These are phyloP conservation scores for Dianthus caryophyllus DNA, from an alignment of 148 eudicot genomes.

Conservation along the genomic window DNA sequence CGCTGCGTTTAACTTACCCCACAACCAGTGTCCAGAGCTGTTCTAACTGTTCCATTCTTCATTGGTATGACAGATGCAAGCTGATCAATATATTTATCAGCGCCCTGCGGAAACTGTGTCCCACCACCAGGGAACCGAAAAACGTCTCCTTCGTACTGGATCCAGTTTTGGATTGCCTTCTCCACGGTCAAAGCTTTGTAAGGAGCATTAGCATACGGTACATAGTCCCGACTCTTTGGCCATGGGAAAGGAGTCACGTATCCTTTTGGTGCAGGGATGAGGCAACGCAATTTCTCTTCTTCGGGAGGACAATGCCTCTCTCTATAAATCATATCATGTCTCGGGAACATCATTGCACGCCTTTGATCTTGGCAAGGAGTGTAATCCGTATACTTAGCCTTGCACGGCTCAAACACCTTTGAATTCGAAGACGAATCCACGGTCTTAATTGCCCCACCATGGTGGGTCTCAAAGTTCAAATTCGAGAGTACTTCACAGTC, in stretches of 20 bases:
- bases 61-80: slow-evolving; percentile 89
- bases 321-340: slow-evolving; percentile 74
- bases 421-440: slow-evolving; percentile 16
- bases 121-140: slow-evolving; percentile 99
- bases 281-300: slow-evolving; percentile 71
- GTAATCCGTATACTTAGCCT: slow-evolving; percentile 64
- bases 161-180: slow-evolving; percentile 98
- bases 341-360: slow-evolving; percentile 85
- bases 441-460: slow-evolving; percentile 38
- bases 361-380: slow-evolving; percentile 96
- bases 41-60: slow-evolving; percentile 76
- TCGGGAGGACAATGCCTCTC: slow-evolving; percentile 84
- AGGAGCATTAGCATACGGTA: slow-evolving; percentile 95
- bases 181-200: slow-evolving; percentile 94
- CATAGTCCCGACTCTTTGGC: slow-evolving; percentile 98
- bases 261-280: slow-evolving; percentile 93
- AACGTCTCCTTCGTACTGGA: slow-evolving; percentile 91
- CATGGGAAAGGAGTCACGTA: slow-evolving; percentile 88
- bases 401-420: slow-evolving; percentile 54
- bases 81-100: slow-evolving; percentile 88
- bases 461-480: slow-evolving; percentile 49
- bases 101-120: slow-evolving; percentile 99
- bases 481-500: slow-evolving; percentile 44
- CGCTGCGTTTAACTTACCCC: slow-evolving; percentile 70
- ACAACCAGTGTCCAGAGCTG: slow-evolving; percentile 94